Percentiles rank a stretch among this genome's conserved stretches.
Evolutionary conservation across 139 green algal genomes (phyloP).

Genomic region (Coelastrella sp.): DNA sequence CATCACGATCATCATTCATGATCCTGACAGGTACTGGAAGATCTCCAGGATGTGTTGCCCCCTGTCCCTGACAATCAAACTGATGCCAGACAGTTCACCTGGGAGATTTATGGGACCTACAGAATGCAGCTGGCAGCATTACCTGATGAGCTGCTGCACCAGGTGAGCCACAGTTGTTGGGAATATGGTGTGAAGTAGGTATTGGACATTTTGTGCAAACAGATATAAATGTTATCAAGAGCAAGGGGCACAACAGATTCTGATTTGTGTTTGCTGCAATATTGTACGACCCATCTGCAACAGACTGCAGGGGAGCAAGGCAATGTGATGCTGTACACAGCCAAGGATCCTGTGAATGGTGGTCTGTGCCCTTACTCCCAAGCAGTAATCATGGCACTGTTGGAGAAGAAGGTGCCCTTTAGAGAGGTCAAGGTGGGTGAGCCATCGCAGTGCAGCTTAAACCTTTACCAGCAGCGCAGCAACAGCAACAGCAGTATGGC

Average conservation of each 20-base stretch:
- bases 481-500: no score
- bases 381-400: slow-evolving; percentile 41
- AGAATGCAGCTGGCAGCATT: slow-evolving; percentile 65
- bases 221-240: no score
- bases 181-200: no score
- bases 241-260: no score
- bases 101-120: slow-evolving; percentile 55
- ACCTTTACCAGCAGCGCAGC: no score
- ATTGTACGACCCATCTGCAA: no score
- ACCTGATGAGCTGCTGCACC: slow-evolving; percentile 54
- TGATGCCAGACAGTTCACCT: slow-evolving; percentile 8
- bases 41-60: slow-evolving; percentile 52
- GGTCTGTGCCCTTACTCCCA: slow-evolving; percentile 1
- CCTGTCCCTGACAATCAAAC: slow-evolving; percentile 47
- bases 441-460: no score
- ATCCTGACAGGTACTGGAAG: slow-evolving; percentile 51
- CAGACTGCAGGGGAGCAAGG: neutral
- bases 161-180: no score
- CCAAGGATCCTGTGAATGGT: slow-evolving; percentile 13
- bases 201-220: no score
- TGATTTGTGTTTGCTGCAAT: no score
- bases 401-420: slow-evolving; percentile 48
- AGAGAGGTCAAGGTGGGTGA: slow-evolving; percentile 31
- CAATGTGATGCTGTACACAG: neutral
- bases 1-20: no score